Percentiles rank a stretch among this genome's conserved stretches.
Evolutionary conservation across 2,329 filamentous ascomycete genomes (phyloP).

Genomic region (Nemania sp.): DNA sequence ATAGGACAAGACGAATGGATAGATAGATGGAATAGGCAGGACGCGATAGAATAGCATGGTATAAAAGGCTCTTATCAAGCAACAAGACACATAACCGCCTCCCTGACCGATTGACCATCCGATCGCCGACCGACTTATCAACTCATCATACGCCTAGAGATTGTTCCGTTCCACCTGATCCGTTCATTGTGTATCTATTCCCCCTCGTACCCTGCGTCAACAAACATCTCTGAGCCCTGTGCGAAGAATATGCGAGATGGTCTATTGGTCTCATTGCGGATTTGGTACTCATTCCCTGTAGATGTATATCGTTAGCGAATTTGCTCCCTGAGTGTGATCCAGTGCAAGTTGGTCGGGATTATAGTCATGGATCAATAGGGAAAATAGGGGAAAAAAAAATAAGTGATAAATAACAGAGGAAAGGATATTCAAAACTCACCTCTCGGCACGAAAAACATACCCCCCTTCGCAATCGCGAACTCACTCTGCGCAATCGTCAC

Average conservation of each 20-base stretch:
- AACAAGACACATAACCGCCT: too few relatives aligned
- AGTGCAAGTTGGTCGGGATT: constrained; percentile 1
- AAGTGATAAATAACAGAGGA: constrained; percentile 1
- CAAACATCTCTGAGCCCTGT: constrained; percentile 70
- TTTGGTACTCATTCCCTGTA: constrained; percentile 89
- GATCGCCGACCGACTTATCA: too few relatives aligned
- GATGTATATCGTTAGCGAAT: constrained; percentile 8
- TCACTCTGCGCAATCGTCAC: constrained; percentile 75
- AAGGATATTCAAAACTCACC: constrained; percentile 60
- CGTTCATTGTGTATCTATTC: not conserved
- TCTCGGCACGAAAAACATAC: constrained; percentile 92
- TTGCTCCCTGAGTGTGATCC: constrained; percentile 5
- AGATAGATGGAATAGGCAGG: too few relatives aligned
- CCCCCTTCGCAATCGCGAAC: constrained; percentile 85
- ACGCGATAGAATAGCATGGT: too few relatives aligned
- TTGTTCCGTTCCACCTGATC: too few relatives aligned
- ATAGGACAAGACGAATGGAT: too few relatives aligned
- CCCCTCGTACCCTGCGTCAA: constrained; percentile 16
- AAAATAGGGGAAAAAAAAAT: not conserved
- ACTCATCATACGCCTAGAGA: too few relatives aligned
- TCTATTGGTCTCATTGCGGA: constrained; percentile 75
- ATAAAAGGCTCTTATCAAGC: too few relatives aligned
- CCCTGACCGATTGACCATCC: too few relatives aligned
- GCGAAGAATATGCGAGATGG: constrained; percentile 87
- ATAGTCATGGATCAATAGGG: too few relatives aligned